phyloP scores from a whole-genome alignment of 1,284 basidiomycete genomes.

The Veloporphyrellus conicus region DNA sequence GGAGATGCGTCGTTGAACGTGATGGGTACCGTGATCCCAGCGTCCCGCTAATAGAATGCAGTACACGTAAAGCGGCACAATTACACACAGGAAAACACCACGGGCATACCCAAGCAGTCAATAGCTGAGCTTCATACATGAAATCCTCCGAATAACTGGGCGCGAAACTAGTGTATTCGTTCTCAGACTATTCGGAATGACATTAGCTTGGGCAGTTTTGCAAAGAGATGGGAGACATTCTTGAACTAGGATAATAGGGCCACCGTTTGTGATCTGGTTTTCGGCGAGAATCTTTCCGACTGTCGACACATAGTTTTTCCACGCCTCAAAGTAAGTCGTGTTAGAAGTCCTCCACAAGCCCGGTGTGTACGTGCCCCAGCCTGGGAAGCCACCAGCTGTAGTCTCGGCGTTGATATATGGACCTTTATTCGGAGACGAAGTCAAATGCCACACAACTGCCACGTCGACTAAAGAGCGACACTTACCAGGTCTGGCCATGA shows the following conservation, averaged over 20 bases:
- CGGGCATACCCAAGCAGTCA: slow-evolving; percentile 38
- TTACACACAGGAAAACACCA: neutral
- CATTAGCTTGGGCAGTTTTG: neutral
- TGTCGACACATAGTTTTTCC: slow-evolving; percentile 38
- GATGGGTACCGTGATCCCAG: slow-evolving; percentile 45
- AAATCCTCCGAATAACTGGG: slow-evolving; percentile 41
- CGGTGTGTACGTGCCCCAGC: slow-evolving; percentile 45
- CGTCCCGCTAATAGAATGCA: slow-evolving; percentile 34
- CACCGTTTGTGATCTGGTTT: slow-evolving; percentile 50
- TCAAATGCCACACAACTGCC: neutral
- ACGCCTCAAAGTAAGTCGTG: slow-evolving; percentile 42
- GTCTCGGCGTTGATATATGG: slow-evolving; percentile 57
- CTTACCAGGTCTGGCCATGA: slow-evolving; percentile 44
- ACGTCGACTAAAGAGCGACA: neutral
- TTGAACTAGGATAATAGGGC: slow-evolving; percentile 53
- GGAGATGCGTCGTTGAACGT: slow-evolving; percentile 45
- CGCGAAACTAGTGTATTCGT: slow-evolving; percentile 46
- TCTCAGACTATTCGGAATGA: slow-evolving; percentile 39
- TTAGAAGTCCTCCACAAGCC: slow-evolving; percentile 47
- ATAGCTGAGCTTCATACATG: slow-evolving; percentile 39
- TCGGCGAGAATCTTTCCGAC: slow-evolving; percentile 41
- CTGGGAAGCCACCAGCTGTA: slow-evolving; percentile 48
- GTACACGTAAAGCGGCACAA: slow-evolving; percentile 6
- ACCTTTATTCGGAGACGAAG: slow-evolving; percentile 19
- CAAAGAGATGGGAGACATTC: slow-evolving; percentile 20